These are phyloP conservation scores for Podaxis pistillaris DNA, from an alignment of 768 basidiomycete genomes.

Conservation along the genomic window DNA sequence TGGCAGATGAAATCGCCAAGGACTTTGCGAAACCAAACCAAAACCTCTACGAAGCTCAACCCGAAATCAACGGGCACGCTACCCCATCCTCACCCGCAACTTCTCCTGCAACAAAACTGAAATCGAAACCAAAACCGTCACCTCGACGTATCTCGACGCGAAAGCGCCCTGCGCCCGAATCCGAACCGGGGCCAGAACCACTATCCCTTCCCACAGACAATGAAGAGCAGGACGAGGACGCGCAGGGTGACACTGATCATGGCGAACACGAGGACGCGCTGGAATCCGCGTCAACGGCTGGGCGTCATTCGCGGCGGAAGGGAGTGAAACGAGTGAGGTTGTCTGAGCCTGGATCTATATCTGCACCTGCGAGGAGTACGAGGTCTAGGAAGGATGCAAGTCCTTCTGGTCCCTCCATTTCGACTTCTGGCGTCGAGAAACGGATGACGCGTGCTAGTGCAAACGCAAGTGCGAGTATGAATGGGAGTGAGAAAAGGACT, in stretches of 20 bases:
- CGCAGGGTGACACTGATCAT: constrained; percentile 3
- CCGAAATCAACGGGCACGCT: not conserved
- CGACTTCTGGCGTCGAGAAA: not conserved
- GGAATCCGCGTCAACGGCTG: not conserved
- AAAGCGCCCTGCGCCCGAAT: constrained; percentile 6
- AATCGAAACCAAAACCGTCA: not conserved
- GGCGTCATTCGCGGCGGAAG: not conserved
- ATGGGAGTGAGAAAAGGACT: not conserved
- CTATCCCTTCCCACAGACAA: not conserved
- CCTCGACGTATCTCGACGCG: not conserved
- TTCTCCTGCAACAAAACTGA: not conserved
- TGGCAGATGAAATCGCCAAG: constrained; percentile 3
- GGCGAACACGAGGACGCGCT: not conserved
- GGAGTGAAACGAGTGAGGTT: constrained; percentile 1
- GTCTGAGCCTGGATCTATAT: constrained; percentile 7
- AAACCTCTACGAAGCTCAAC: not conserved
- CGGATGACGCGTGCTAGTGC: not conserved
- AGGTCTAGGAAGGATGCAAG: not conserved
- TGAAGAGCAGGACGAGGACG: not conserved
- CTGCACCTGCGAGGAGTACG: not conserved
- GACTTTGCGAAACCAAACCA: not conserved
- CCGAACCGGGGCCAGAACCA: not conserved
- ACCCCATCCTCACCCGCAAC: not conserved
- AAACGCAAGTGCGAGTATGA: not conserved
- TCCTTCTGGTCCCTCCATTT: not conserved